Evolutionary conservation across 805 yeast species (phyloP), one percentile per base, ranked within the genome.

Genomic region (Blastobotrys terrestris): DNA sequence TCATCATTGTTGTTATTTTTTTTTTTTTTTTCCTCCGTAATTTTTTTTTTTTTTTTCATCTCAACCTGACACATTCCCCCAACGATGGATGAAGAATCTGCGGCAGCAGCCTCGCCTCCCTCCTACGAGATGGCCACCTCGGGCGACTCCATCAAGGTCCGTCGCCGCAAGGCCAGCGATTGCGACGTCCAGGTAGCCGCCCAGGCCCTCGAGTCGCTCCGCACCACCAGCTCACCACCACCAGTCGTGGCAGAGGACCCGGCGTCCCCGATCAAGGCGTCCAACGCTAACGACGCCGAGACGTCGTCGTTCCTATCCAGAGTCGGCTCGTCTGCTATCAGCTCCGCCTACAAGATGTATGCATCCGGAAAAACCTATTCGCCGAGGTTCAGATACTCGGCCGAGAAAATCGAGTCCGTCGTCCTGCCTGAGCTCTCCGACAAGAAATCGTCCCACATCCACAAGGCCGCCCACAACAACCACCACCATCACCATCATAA

Each of bases 351-450:
- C 41, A 61, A 56, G 16, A 68, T 61, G 2, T 66, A 67, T 53
- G 66, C 68, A 51, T 66, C 68, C 2, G 67, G 71, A 55, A 63
- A 71, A 55, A 62, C 66, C 35, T 74, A 77, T 40, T 71, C 80
- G 42, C 72, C 77, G 8, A 66, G 72, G 8, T 76, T 80, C 62
- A 75, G 76, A 61, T 81, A 79, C 64, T 84, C 83, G 18, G 85
- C 84, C 1, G 85, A 76, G 39, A 74, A 56, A 31, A 16, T 53
- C 15, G 59, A 57, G 43, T 31, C 46, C 2, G 56, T 50, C 35
- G 41, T 53, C 20, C 55, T 52, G 18, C 46, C 31, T 7, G 18
- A 41, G 49, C 19, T 35, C 11, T 19, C 41, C 46, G 14, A 42
- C 26, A 20, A 16, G 31, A 40, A 31, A 41, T 26, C 35, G 8